Conservation (phyloP, 345 rosid species). For the Geranium rotundifolium region DNA sequence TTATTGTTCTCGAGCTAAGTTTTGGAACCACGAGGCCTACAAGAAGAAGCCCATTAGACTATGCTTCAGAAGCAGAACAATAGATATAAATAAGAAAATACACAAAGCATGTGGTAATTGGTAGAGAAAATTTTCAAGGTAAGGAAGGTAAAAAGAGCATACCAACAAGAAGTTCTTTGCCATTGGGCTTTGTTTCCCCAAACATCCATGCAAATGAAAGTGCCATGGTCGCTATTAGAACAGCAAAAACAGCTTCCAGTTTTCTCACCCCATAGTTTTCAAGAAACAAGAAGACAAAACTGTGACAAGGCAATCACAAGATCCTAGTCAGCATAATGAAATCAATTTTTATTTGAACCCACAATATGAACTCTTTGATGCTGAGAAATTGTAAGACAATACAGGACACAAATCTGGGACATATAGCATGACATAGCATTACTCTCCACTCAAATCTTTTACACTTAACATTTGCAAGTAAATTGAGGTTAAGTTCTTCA, state of each 20-base stretch:
- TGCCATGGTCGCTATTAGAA: conserved; percentile 32
- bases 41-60: not conserved
- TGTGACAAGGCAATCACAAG: conserved; percentile 6
- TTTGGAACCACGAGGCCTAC: conserved; percentile 15
- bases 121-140: not conserved
- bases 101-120: not conserved
- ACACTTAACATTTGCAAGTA: no score
- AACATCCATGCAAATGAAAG: conserved; percentile 39
- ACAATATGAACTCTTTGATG: not conserved
- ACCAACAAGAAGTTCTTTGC: conserved; percentile 27
- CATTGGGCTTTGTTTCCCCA: conserved; percentile 28
- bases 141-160: not conserved
- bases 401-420: not conserved
- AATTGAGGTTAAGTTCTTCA: no score
- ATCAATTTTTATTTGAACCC: not conserved
- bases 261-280: conserved; percentile 41
- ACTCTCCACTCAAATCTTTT: no score
- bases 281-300: conserved; percentile 32
- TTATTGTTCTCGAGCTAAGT: conserved; percentile 16
- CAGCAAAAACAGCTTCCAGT: conserved; percentile 32
- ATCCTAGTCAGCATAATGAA: not conserved
- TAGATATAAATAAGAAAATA: not conserved
- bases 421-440: no score
- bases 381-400: not conserved
- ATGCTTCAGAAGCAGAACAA: no score